Base-by-base conservation (phyloP, 441 rosid species). In the Brassica hybrid region DNA sequence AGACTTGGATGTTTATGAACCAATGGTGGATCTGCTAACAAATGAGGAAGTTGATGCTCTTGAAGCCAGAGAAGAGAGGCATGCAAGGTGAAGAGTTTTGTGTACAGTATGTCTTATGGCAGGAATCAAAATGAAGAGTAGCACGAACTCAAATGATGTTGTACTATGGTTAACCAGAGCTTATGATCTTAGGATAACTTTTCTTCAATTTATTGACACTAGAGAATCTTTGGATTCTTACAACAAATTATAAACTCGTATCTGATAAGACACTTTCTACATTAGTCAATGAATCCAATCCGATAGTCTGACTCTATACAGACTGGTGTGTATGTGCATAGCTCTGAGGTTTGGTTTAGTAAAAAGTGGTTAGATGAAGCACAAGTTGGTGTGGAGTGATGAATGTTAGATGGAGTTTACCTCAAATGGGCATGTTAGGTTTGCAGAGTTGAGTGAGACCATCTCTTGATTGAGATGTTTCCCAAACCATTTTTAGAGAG, bases 1-100 rank as follows among this genome's bases (percentile, higher is more conserved):
- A 82, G 99, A 94, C 61, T 91, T 97, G 92, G 96, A 93, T 60
- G 72, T 85, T 50, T 91, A 87, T 66, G 97, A 88, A 65, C 99
- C 99, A 18, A 71, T 84, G 64, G 91, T 93, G 16, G 94, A 95
- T 75, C 79, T 90, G 63, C 82, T 91, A 76, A 91, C 99, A 27
- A 90, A 83, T 12, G 97, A 94, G 77, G 96, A 94, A 77, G 85
- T 91, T 54, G 92, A 89, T 83, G 92, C 90, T 2, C 94, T 93
- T 72, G 98, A 93, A 88, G 92, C 94, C 65, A 88, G 89, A 80
- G 97, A 89, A 80, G 94, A 87, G 76, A 86, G 82, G 81, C 82
- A 76, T 67, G 80, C 79, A 43, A 82, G 91, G 48, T 88, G 76
- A 88, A 61, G 48, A 13, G 48, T 21, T 69, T 8, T 3, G 2